Evolutionary conservation across 2,329 filamentous ascomycete genomes (phyloP), one percentile per base, ranked within the genome.

Genomic region (Alternaria ventricosa): DNA sequence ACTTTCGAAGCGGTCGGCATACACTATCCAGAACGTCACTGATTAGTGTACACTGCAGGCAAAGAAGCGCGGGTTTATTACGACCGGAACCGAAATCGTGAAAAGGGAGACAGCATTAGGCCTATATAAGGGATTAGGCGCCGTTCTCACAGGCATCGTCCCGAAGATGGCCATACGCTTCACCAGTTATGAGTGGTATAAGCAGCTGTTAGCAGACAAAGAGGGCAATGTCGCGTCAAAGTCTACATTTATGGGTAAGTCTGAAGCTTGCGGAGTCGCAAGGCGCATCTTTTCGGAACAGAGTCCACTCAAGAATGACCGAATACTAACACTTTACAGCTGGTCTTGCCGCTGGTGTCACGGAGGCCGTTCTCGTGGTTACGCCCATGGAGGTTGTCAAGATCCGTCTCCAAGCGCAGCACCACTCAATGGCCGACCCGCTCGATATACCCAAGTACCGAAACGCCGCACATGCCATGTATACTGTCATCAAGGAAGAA

Each of bases 131-230:
- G 96, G 96, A 71, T 88, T 99, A n/a, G 96, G 96, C 66, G 96
- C 96, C 59, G 96, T 99, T 45, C 81, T 98, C 63, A 97, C 94
- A 23, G 96, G 96, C 71, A 99, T 99, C 80, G 89, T 99, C 22
- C 96, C 96, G 59, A 99, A 99, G 84, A 99, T 99, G 96, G 96
- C 96, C 65, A 99, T 98, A 80, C 92, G 96, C 43, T 99, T 99
- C 84, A 97, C 95, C 51, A 97, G 93, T 59, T 99, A 98, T 82
- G 96, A 98, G 82, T 89, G 88, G 79, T 99, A 98, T 83, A 98
- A 98, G 87, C 89, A 93, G 78, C 66, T 91, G 65, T 85, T 97
- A 23, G 89, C 92, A 46, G 86, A 93, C 80, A 83, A 87, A 69
- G 77, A 88, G 3, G 92, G 93, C 46, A 76, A 79, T 28, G 87